These are phyloP conservation scores for Coemansia guatemalensis DNA, from an alignment of 192 early-diverging fungal genomes.

Conservation along the genomic window DNA sequence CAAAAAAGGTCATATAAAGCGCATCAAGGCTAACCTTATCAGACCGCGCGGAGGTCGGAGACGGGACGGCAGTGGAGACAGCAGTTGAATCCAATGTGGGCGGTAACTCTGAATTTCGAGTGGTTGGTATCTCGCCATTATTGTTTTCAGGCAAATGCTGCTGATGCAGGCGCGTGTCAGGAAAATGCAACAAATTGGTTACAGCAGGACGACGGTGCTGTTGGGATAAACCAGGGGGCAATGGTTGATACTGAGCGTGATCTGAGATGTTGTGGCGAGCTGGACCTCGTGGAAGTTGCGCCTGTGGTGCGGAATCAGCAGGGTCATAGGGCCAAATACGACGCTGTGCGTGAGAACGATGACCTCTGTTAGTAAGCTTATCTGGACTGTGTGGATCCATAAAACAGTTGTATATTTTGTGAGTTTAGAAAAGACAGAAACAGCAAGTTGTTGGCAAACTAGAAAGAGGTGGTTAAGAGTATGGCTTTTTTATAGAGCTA, in stretches of 20 bases:
- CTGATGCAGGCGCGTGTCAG: neutral
- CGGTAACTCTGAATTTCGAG: conserved; percentile 6
- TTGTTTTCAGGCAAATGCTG: neutral
- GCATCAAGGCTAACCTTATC: neutral
- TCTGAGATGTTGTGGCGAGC: conserved; percentile 1
- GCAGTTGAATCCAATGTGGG: conserved; percentile 7
- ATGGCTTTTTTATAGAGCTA: neutral
- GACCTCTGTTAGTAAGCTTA: neutral
- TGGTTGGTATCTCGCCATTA: neutral
- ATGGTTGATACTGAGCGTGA: conserved; percentile 12
- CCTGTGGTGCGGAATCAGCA: neutral
- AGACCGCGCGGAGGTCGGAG: neutral
- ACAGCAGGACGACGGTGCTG: neutral
- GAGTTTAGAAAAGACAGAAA: neutral
- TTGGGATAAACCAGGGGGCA: conserved; percentile 3
- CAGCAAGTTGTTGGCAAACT: neutral
- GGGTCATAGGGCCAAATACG: conserved; percentile 2
- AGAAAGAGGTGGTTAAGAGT: neutral
- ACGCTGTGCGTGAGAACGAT: conserved; percentile 1
- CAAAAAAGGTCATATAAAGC: conserved; percentile 10
- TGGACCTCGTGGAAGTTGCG: neutral
- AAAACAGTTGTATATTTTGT: neutral
- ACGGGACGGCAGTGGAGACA: conserved; percentile 7
- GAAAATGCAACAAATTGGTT: neutral
- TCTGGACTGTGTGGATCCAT: conserved; percentile 3